Percentiles rank a stretch among this genome's conserved stretches.
phyloP scores from a whole-genome alignment of 2,329 filamentous ascomycete species.

The Penicillium sp. region DNA sequence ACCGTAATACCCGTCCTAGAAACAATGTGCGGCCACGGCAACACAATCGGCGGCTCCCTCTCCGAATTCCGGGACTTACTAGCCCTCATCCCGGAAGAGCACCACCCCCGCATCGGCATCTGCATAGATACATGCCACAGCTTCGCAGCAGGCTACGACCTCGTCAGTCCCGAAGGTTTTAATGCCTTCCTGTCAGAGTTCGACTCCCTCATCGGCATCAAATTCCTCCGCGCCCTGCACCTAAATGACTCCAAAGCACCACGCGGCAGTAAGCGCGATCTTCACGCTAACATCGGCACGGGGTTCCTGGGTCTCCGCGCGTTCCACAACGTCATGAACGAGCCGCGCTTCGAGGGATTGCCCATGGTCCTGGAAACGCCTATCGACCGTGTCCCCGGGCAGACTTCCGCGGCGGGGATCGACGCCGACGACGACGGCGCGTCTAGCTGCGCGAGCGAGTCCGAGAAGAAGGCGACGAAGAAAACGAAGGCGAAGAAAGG shows the following conservation, averaged over 20 bases:
- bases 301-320: conserved; percentile 88
- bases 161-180: conserved; percentile 75
- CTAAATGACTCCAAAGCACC: conserved; percentile 96
- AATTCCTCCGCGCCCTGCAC: conserved; percentile 83
- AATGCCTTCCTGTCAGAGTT: conserved; percentile 71
- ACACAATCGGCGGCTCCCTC: conserved; percentile 81
- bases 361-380: conserved; percentile 98
- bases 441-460: conserved; percentile 13
- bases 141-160: conserved; percentile 91
- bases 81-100: conserved; percentile 64
- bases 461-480: conserved; percentile 16
- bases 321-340: conserved; percentile 90
- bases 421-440: conserved; percentile 21
- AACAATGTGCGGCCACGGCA: conserved; percentile 92
- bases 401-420: conserved; percentile 11
- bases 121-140: conserved; percentile 97
- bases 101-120: conserved; percentile 84
- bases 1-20: conserved; percentile 83
- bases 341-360: conserved; percentile 70
- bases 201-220: conserved; percentile 71
- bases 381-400: conserved; percentile 66
- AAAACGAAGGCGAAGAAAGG: conserved; percentile 11
- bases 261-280: conserved; percentile 74
- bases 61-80: conserved; percentile 88
- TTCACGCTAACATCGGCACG: conserved; percentile 95